A percentile compares a stretch with the other conserved stretches of the same genome.
phyloP scores from a whole-genome alignment of 768 basidiomycete genomes.

The Phlebiopsis gigantea region DNA sequence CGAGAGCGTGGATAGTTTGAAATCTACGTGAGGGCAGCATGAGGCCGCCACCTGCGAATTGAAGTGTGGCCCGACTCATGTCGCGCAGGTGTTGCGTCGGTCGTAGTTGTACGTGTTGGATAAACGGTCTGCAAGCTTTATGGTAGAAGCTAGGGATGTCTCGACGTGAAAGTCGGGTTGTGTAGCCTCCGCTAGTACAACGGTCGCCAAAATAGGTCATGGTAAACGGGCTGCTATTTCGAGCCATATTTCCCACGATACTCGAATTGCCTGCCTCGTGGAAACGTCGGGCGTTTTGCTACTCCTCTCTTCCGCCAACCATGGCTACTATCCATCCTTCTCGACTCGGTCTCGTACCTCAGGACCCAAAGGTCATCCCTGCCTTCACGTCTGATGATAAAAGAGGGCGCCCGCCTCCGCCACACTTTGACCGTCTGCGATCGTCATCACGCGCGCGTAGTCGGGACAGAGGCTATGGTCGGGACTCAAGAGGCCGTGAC shows the following conservation, averaged over 20 bases:
- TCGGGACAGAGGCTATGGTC: background rate
- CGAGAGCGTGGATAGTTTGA: slow-evolving; percentile 19
- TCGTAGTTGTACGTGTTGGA: background rate
- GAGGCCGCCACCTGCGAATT: background rate
- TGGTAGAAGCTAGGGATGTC: background rate
- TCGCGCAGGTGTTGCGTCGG: background rate
- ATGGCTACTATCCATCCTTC: slow-evolving; percentile 80
- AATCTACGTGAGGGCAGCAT: background rate
- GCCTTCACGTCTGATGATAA: slow-evolving; percentile 4
- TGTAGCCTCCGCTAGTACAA: background rate
- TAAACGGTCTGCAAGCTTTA: background rate
- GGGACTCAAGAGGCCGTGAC: slow-evolving; percentile 17
- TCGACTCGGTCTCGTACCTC: slow-evolving; percentile 61
- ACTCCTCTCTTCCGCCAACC: background rate
- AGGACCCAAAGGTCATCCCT: slow-evolving; percentile 21
- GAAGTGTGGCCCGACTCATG: background rate
- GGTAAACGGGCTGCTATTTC: background rate
- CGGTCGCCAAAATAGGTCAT: background rate
- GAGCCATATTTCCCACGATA: background rate
- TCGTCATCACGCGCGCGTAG: background rate
- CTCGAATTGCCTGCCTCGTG: background rate
- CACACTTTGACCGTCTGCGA: slow-evolving; percentile 10
- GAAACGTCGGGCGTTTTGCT: background rate
- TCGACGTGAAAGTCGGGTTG: background rate
- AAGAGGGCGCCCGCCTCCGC: slow-evolving; percentile 43